These are phyloP conservation scores for Erucastrum elatum DNA, from an alignment of 345 rosid genomes.

Conservation along the genomic window DNA sequence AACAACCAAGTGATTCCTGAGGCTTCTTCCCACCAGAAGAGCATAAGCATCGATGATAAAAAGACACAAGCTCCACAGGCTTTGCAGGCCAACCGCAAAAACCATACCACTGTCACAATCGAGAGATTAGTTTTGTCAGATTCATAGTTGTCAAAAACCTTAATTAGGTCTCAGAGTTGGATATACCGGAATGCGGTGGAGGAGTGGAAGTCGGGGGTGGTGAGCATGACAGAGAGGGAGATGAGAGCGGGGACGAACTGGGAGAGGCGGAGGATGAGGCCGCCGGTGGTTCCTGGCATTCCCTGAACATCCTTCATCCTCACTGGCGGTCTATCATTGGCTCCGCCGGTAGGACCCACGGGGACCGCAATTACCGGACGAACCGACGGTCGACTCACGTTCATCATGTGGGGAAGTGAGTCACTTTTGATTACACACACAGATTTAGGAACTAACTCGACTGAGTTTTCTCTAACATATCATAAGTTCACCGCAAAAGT, in stretches of 20 bases:
- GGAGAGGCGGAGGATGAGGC: conserved; percentile 61
- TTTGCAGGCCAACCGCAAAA: conserved; percentile 67
- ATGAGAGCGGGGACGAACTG: conserved; percentile 59
- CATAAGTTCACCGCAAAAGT: not conserved
- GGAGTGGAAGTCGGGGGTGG: conserved; percentile 66
- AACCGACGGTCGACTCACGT: conserved; percentile 67
- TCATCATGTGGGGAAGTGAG: conserved; percentile 23
- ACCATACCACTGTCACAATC: conserved; percentile 61
- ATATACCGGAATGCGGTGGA: conserved; percentile 71
- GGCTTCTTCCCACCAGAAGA: conserved; percentile 64
- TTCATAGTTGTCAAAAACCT: not conserved
- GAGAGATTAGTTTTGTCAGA: conserved; percentile 3
- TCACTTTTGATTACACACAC: not conserved
- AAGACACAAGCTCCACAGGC: conserved; percentile 73
- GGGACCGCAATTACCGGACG: conserved; percentile 67
- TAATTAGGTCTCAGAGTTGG: not conserved
- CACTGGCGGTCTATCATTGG: conserved; percentile 43
- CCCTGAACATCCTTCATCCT: conserved; percentile 83
- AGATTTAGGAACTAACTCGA: not conserved
- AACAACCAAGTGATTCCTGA: conserved; percentile 48
- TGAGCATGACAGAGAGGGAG: conserved; percentile 66
- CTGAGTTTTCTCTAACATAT: not conserved
- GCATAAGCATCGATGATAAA: conserved; percentile 65
- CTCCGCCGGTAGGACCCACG: conserved; percentile 56
- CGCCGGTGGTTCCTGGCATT: conserved; percentile 84